phyloP scores from a whole-genome alignment of 2,329 filamentous ascomycete genomes.

The Neonectria hederae region DNA sequence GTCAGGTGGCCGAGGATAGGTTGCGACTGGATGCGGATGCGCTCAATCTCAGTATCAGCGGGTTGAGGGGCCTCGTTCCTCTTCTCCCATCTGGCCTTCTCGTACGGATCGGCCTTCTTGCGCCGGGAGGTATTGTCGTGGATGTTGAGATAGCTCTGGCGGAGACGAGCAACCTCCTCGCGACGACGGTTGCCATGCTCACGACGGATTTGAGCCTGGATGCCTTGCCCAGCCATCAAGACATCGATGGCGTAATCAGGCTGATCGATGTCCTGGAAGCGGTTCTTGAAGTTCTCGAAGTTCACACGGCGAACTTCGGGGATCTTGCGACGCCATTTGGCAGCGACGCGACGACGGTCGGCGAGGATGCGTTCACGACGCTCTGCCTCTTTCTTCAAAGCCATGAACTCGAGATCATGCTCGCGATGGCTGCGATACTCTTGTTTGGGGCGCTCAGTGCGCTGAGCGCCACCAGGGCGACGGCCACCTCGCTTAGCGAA shows the following conservation, averaged over 20 bases:
- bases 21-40: conserved; percentile 54
- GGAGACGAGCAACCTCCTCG: conserved; percentile 48
- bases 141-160: conserved; percentile 43
- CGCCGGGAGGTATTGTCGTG: conserved; percentile 9
- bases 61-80: conserved; percentile 34
- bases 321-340: conserved; percentile 54
- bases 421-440: conserved; percentile 34
- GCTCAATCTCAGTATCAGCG: conserved; percentile 44
- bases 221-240: conserved; percentile 47
- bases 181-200: conserved; percentile 49
- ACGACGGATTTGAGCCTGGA: conserved; percentile 51
- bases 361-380: conserved; percentile 50
- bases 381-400: conserved; percentile 49
- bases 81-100: conserved; percentile 38
- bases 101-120: conserved; percentile 24
- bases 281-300: conserved; percentile 57
- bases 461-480: not conserved
- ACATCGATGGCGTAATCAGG: conserved; percentile 53
- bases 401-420: conserved; percentile 43
- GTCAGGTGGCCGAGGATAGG: conserved; percentile 52
- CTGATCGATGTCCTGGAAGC: conserved; percentile 48
- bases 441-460: not conserved
- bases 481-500: conserved; percentile 19
- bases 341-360: conserved; percentile 46
- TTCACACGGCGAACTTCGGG: conserved; percentile 52